Evolutionary conservation across 805 yeast species (phyloP), one percentile per base, ranked within the genome.

Genomic region (Lachancea mirantina): DNA sequence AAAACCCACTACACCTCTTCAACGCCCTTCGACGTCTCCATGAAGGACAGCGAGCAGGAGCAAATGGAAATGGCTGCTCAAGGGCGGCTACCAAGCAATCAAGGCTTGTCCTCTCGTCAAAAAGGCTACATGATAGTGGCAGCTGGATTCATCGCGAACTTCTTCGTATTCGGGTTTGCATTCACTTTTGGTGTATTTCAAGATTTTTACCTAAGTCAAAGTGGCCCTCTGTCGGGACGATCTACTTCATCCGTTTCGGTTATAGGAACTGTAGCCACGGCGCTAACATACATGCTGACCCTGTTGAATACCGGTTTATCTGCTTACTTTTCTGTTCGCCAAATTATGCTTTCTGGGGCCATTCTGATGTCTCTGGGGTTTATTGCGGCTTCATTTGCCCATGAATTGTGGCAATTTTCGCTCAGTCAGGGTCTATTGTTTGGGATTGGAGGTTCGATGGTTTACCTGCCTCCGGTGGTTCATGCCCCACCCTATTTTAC

Each of bases 131-230:
- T 19, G 32, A 37, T 43, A 5, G 36, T 44, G 2, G 8, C 43
- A n/a, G 45, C 50, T 1, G 51, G 50, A 2, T 47, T 44, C 27
- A 18, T 43, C 2, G 43, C 46, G 23, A 58, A 59, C 28, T 61
- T 58, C 36, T 44, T 55, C 36, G 61, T 61, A 3, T 59, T 62
- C 38, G 67, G 66, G 1, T 47, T 59, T 8, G 47, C 55, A 5
- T 61, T 61, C 40, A 49, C 64, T 1, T 62, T 50, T 34, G 67
- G 66, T 37, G 58, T 62, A 5, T 62, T 53, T 32, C 65, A 62
- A 30, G 63, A 61, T 16, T 61, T 40, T 38, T 61, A 61, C 27
- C 40, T 50, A 1, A 42, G 59, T 2, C 10, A 28, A 7, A 24
- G 32, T 9, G 65, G 65, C 2, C 65, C 67, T 3, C 39, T 62